A percentile compares a stretch with the other conserved stretches of the same genome.
phyloP scores from a whole-genome alignment of 495 filamentous ascomycete genomes.

The Talaromyces trachyspermus region DNA sequence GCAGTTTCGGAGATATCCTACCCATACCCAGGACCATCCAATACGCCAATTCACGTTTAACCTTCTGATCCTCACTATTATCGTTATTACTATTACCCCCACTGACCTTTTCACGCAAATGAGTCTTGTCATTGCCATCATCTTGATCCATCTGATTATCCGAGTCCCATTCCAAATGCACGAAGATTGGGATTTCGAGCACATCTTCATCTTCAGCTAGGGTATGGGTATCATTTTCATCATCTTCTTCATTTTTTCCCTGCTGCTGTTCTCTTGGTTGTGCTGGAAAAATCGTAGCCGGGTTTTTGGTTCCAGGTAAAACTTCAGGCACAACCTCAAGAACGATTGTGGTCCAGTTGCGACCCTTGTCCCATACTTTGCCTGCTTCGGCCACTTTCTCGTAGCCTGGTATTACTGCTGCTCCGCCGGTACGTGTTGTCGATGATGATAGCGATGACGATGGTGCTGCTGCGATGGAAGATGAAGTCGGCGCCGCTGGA shows the following conservation, averaged over 20 bases:
- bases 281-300: neutral
- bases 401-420: constrained; percentile 25
- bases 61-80: constrained; percentile 33
- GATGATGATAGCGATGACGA: constrained; percentile 17
- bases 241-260: constrained; percentile 12
- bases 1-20: constrained; percentile 41
- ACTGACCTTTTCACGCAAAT: constrained; percentile 28
- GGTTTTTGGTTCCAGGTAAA: constrained; percentile 22
- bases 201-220: constrained; percentile 73
- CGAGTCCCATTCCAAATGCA: constrained; percentile 85
- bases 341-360: constrained; percentile 93
- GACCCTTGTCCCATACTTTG: constrained; percentile 87
- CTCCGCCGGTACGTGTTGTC: no score
- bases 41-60: constrained; percentile 79
- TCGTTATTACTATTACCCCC: neutral
- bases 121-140: constrained; percentile 33
- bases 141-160: constrained; percentile 64
- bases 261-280: neutral
- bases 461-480: constrained; percentile 22
- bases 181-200: constrained; percentile 91
- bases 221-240: constrained; percentile 16
- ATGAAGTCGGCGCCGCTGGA: constrained; percentile 20
- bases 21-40: constrained; percentile 92
- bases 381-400: constrained; percentile 73
- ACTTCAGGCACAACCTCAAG: constrained; percentile 78